Percentiles rank a stretch among this genome's conserved stretches.
Evolutionary conservation across 1,139 yeast genomes (phyloP).

Genomic region (Kodamaea anthophila): DNA sequence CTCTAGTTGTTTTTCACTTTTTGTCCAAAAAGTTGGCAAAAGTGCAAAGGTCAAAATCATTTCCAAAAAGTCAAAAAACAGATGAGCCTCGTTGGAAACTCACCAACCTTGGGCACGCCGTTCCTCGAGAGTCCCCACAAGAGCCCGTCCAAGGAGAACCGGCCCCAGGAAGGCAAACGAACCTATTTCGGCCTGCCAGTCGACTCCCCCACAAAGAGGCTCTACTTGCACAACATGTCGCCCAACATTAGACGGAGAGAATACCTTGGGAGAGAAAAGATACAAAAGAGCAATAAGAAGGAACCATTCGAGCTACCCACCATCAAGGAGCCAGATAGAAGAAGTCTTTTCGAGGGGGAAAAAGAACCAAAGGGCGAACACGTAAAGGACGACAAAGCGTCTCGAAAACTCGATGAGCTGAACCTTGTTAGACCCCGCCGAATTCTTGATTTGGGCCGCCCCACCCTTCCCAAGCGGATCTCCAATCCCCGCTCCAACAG

Average conservation of each 20-base stretch:
- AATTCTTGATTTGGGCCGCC: conserved; percentile 2
- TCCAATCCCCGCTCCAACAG: conserved; percentile 2
- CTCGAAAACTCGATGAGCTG: no score
- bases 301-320: no score
- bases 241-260: conserved; percentile 34
- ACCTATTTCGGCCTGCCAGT: conserved; percentile 3
- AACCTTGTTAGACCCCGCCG: no score
- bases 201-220: conserved; percentile 26
- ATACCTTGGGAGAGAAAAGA: no score
- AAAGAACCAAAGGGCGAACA: conserved; percentile 6
- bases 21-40: no score
- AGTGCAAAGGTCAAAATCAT: no score
- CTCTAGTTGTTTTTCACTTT: no score
- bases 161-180: no score
- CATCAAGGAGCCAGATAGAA: conserved; percentile 13
- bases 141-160: conserved; percentile 1
- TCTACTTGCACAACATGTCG: conserved; percentile 35
- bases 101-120: conserved; percentile 2
- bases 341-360: conserved; percentile 1
- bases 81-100: conserved; percentile 3
- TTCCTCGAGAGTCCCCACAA: neutral
- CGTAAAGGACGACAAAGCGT: no score
- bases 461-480: conserved; percentile 1
- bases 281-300: no score
- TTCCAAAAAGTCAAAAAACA: no score